Conservation (phyloP, 1,139 yeast genomes). For the Geotrichum bryndzae region DNA sequence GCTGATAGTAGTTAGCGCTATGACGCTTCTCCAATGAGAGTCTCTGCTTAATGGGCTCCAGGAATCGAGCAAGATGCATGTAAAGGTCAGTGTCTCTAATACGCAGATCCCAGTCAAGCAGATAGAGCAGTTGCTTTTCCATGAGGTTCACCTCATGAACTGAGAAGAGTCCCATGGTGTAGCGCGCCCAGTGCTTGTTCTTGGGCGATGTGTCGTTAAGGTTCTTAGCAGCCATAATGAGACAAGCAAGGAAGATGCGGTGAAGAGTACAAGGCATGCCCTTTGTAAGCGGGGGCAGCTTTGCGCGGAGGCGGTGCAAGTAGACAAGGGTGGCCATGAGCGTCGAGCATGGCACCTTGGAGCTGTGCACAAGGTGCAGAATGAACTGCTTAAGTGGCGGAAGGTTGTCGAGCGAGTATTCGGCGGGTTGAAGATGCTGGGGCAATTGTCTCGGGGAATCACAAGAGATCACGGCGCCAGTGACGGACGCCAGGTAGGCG, state of each 20-base stretch:
- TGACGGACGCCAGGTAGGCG: conserved; percentile 69
- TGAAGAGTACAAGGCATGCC: conserved; percentile 95
- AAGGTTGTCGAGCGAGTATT: conserved; percentile 11
- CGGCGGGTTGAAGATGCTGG: not conserved
- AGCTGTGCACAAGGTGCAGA: conserved; percentile 60
- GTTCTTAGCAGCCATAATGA: conserved; percentile 83
- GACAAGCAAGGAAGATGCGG: conserved; percentile 80
- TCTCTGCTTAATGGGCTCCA: conserved; percentile 57
- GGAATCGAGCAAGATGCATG: conserved; percentile 64
- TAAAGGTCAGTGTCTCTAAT: conserved; percentile 66
- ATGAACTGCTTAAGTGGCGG: conserved; percentile 60
- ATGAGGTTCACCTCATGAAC: conserved; percentile 81
- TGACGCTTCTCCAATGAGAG: conserved; percentile 11
- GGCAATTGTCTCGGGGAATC: conserved; percentile 27
- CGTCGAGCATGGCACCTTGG: conserved; percentile 93
- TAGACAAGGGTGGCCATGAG: conserved; percentile 87
- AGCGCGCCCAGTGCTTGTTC: conserved; percentile 92
- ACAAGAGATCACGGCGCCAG: conserved; percentile 67
- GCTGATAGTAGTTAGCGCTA: not conserved
- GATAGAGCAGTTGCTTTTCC: conserved; percentile 76
- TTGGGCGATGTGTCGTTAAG: conserved; percentile 91
- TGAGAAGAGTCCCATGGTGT: conserved; percentile 75
- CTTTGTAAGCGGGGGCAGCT: conserved; percentile 80
- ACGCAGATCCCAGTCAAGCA: conserved; percentile 77
- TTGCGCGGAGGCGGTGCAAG: conserved; percentile 64